Conservation (phyloP, 192 early-diverging fungal species). For the Phycomyces blakesleeanus region DNA sequence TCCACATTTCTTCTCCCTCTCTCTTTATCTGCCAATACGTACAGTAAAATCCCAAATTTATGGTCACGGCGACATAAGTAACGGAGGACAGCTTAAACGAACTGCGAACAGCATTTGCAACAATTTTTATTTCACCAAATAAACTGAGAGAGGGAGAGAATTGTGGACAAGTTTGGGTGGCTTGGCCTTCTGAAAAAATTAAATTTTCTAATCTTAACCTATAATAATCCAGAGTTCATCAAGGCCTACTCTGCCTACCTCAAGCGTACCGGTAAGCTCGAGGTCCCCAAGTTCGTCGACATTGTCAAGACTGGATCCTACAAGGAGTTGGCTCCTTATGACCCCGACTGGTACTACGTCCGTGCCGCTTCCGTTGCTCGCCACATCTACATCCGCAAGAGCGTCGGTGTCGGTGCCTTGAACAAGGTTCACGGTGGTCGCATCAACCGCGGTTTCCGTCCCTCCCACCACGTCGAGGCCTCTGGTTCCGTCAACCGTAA, state of each 20-base stretch:
- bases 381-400: slow-evolving; percentile 95
- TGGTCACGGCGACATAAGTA: no score
- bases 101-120: no score
- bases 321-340: slow-evolving; percentile 98
- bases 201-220: slow-evolving; percentile 1
- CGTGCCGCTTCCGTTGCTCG: slow-evolving; percentile 95
- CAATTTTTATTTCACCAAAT: no score
- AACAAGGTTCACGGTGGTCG: slow-evolving; percentile 92
- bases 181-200: not conserved
- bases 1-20: no score
- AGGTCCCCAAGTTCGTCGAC: slow-evolving; percentile 99
- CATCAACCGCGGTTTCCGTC: slow-evolving; percentile 89
- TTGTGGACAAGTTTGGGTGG: not conserved
- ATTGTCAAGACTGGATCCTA: slow-evolving; percentile 95
- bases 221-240: slow-evolving; percentile 84
- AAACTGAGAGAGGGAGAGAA: no score
- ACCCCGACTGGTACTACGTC: slow-evolving; percentile 99
- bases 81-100: no score
- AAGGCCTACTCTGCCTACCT: slow-evolving; percentile 99
- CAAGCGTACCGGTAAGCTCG: slow-evolving; percentile 97
- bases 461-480: slow-evolving; percentile 82
- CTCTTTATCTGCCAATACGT: no score
- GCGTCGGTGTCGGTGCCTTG: slow-evolving; percentile 92
- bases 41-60: no score
- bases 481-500: slow-evolving; percentile 93